Base-by-base conservation (phyloP, 1,139 yeast species). In the Yamadazyma spencermartinsiae region DNA sequence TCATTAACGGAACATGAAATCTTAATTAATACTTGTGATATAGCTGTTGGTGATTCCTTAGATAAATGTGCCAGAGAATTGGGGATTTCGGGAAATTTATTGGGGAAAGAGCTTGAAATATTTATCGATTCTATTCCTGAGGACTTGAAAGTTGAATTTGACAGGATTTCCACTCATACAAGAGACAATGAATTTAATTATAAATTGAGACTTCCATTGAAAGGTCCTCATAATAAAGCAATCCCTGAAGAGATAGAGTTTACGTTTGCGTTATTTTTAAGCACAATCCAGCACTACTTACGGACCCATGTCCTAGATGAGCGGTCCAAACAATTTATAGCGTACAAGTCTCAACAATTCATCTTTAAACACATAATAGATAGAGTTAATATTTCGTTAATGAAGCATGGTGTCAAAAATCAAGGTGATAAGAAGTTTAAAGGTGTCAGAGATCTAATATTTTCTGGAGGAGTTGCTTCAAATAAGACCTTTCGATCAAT, bases 391-490 rank as follows among this genome's bases (percentile, higher is more conserved):
- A 63, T 81, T 3, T 79, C 84, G 0, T 49, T 82, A 2, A 50
- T 51, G 19, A 57, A 66, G 38, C 71, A 76, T 43, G 68, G 67
- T 7, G n/a, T 23, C n/a, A 7, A 23, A 11, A 7, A 6, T 5
- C 26, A 34, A 4, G 63, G 61, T 3, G 61, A 63, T 23, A 65
- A 68, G 1, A 65, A 68, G 41, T 61, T 80, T 18, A 44, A 46
- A 1, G 69, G 66, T 2, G 77, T 80, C 4, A 57, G 62, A 17
- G 79, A 80, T 46, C 74, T 90, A 49, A 86, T 92, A 1, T 80
- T 90, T 42, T 85, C 98, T 0, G 98, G 98, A 6, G 98, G 98
- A 4, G 98, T 92, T 1, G 95, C 94, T 1, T 82, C 96, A 1
- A 92, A 89, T 54, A 44, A 55, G 35, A 60, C 69, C 15, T 67